Evolutionary conservation across 306 rosid genomes (phyloP), one percentile per base, ranked within the genome.

Genomic region (Trichosanthes truncata): DNA sequence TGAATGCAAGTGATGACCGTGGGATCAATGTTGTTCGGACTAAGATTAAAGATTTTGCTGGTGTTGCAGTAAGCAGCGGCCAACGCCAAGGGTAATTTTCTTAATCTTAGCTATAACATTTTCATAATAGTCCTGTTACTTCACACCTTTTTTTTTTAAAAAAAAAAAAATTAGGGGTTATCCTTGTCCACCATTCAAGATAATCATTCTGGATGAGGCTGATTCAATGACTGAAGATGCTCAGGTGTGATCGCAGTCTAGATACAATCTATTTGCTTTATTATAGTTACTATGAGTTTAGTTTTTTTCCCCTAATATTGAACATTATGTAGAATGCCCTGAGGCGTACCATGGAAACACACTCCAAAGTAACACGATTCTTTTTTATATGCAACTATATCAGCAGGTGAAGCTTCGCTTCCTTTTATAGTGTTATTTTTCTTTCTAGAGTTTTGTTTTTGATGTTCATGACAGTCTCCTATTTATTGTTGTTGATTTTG

Each of bases 191-290:
- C 97, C 97, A 6, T 95, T 78, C 82, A 95, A 95, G 90, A 93
- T 95, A 67, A 93, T 95, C 76, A 93, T 95, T 73, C 90, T 95
- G 2, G 99, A 95, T 36, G 99, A 95, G 87, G 99, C 99, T 0
- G 99, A 95, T 84, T 95, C 99, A 65, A 95, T 95, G 97, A 93
- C 97, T 0, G 97, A 95, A 90, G 97, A 95, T 88, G 97, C 99
- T 89, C 97, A 91, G 96, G 97, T 80, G 88, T 68, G 85, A 68
- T 74, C 84, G 0, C 67, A 78, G 15, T 57, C 17, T 43, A 59
- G 7, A 55, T 46, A 41, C 46, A 51, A 29, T 18, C 29, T 29
- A 31, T 38, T 51, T 65, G 29, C 57, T 38, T 51, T 25, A 35
- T 17, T 53, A 6, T 33, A 48, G 17, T 13, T 74, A 29, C 68